A percentile compares a stretch with the other conserved stretches of the same genome.
Conservation (phyloP, 2,329 filamentous ascomycete species). For the Metarhizium guizhouense region DNA sequence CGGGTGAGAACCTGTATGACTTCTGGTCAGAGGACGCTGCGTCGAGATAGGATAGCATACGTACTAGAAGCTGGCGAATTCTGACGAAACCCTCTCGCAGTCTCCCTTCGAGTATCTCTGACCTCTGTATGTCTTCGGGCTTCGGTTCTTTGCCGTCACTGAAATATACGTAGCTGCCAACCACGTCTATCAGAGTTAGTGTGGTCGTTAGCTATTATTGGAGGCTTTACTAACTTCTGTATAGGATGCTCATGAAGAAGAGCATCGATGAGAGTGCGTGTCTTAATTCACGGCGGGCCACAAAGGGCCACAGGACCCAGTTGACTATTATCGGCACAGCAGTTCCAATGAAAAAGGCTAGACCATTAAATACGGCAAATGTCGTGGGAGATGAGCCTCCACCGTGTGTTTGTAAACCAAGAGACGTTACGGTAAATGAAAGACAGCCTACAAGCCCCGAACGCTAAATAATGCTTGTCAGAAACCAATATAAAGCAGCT, state of each 20-base stretch:
- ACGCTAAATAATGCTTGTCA: slow-evolving; percentile 22
- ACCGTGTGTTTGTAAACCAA: slow-evolving; percentile 27
- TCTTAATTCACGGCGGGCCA: slow-evolving; percentile 49
- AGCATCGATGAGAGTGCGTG: slow-evolving; percentile 47
- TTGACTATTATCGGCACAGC: slow-evolving; percentile 45
- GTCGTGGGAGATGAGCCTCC: slow-evolving; percentile 24
- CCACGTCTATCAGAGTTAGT: slow-evolving; percentile 27
- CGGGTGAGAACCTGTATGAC: slow-evolving; percentile 36
- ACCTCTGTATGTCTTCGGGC: slow-evolving; percentile 38
- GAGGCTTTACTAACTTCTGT: slow-evolving; percentile 31
- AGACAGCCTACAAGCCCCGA: slow-evolving; percentile 51
- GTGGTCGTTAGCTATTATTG: not conserved
- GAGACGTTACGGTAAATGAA: slow-evolving; percentile 45
- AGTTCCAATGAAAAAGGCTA: slow-evolving; percentile 44
- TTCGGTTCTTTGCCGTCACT: slow-evolving; percentile 43
- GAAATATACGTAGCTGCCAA: slow-evolving; percentile 51
- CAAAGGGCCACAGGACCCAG: slow-evolving; percentile 53
- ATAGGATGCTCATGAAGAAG: slow-evolving; percentile 48
- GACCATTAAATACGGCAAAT: slow-evolving; percentile 37
- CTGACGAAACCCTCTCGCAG: slow-evolving; percentile 52
- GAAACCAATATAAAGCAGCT: not conserved
- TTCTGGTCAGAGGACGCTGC: not conserved
- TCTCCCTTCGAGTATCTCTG: slow-evolving; percentile 49
- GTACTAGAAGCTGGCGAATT: slow-evolving; percentile 44
- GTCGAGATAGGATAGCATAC: not conserved